phyloP scores from a whole-genome alignment of 805 yeast species.

The Yarrowia phangngaensis region DNA sequence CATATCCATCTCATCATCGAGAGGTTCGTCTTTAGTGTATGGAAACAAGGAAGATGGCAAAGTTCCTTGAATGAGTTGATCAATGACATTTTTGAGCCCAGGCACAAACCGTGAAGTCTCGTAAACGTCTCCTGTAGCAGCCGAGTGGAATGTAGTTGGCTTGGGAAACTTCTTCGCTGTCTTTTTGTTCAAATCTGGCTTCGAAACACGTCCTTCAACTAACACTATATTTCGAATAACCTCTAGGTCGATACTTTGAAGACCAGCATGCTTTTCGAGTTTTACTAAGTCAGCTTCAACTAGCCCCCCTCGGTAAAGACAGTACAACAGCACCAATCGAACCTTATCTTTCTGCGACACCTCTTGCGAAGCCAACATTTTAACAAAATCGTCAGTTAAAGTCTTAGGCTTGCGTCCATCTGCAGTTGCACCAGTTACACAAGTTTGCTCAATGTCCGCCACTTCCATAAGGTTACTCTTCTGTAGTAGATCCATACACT shows the following conservation, averaged over 20 bases:
- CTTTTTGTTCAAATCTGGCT: constrained; percentile 39
- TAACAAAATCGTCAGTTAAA: constrained; percentile 59
- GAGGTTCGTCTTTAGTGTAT: constrained; percentile 68
- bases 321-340: constrained; percentile 69
- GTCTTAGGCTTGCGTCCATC: constrained; percentile 59
- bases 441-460: constrained; percentile 81
- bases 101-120: constrained; percentile 61
- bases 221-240: constrained; percentile 56
- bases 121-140: constrained; percentile 36
- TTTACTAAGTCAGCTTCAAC: constrained; percentile 69
- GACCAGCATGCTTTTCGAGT: constrained; percentile 53
- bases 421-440: constrained; percentile 66
- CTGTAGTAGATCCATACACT: constrained; percentile 59
- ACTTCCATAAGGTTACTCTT: constrained; percentile 59
- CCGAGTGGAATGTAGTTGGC: constrained; percentile 29
- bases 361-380: constrained; percentile 41
- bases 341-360: constrained; percentile 63
- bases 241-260: constrained; percentile 46
- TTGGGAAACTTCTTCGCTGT: constrained; percentile 33
- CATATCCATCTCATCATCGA: constrained; percentile 39
- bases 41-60: constrained; percentile 64
- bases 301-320: constrained; percentile 67
- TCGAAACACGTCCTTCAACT: constrained; percentile 56
- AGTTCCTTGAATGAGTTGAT: constrained; percentile 46
- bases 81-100: constrained; percentile 57